phyloP scores from a whole-genome alignment of 2,329 filamentous ascomycete species.

The Penicillium sp. region DNA sequence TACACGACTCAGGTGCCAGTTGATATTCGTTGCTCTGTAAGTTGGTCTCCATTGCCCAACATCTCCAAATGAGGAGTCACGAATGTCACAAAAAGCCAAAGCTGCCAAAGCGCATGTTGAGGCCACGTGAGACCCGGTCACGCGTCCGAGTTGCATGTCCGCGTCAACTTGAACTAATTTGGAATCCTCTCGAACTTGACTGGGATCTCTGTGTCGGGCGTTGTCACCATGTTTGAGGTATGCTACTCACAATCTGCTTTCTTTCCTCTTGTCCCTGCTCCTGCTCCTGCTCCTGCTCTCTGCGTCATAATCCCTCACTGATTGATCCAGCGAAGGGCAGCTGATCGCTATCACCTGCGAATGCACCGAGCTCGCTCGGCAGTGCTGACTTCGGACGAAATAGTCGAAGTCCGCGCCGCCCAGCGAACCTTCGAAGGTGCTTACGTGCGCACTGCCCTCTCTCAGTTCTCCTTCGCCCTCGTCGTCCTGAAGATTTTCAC shows the following conservation, averaged over 20 bases:
- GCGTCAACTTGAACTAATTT: background rate
- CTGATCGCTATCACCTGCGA: conserved; percentile 71
- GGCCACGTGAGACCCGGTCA: conserved; percentile 11
- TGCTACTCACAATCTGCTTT: background rate
- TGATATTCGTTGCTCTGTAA: background rate
- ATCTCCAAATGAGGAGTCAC: background rate
- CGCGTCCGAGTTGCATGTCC: background rate
- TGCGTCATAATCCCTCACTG: conserved; percentile 7
- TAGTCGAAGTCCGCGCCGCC: conserved; percentile 90
- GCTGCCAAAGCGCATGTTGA: background rate
- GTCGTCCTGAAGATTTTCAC: conserved; percentile 97
- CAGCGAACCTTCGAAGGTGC: conserved; percentile 97
- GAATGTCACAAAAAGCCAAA: background rate
- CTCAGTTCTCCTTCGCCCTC: conserved; percentile 91
- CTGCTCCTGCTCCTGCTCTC: background rate
- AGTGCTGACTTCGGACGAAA: conserved; percentile 73
- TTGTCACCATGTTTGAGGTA: conserved; percentile 29
- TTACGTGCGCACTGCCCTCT: conserved; percentile 89
- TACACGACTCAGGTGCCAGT: conserved; percentile 2
- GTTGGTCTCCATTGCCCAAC: background rate
- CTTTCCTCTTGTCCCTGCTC: background rate
- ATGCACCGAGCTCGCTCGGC: conserved; percentile 80
- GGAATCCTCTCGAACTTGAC: too few species aligned
- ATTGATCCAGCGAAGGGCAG: conserved; percentile 55
- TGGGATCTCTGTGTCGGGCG: background rate